Evolutionary conservation across 345 rosid species (phyloP).

Genomic region (Psidium guajava): DNA sequence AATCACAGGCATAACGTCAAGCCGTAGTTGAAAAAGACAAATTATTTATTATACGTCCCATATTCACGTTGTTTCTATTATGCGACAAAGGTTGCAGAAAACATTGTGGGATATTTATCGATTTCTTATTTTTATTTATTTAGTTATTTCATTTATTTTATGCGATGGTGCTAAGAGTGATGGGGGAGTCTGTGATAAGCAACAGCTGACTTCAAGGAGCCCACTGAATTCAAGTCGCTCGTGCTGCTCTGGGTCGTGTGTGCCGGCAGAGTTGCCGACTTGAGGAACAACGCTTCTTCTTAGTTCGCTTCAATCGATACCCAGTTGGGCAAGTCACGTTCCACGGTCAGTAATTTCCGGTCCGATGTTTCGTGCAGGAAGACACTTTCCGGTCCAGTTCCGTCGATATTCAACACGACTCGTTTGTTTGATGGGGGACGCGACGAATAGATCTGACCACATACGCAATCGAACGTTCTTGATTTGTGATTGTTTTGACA

Average conservation of each 20-base stretch:
- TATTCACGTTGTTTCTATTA: not conserved
- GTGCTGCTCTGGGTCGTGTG: not conserved
- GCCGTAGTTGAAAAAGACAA: not conserved
- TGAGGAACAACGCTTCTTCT: not conserved
- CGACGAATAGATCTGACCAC: not conserved
- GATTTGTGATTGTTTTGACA: not conserved
- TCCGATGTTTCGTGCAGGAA: not conserved
- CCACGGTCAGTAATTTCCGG: not conserved
- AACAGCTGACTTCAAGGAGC: not conserved
- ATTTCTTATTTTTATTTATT: not conserved
- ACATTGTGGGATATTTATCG: not conserved
- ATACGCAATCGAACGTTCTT: accelerated
- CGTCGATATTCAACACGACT: not conserved
- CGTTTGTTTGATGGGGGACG: not conserved
- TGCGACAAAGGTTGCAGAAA: not conserved
- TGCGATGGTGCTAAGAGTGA: not conserved
- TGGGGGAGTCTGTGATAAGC: not conserved
- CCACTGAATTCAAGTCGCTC: not conserved
- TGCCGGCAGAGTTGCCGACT: not conserved
- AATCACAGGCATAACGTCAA: not conserved
- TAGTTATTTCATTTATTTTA: not conserved
- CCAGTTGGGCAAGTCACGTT: not conserved
- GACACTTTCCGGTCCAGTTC: not conserved
- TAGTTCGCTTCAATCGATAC: not conserved
- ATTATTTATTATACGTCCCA: not conserved